Percentiles rank a stretch among this genome's conserved stretches.
Conservation (phyloP, 2,329 filamentous ascomycete genomes). For the Cladosporium halotolerans region DNA sequence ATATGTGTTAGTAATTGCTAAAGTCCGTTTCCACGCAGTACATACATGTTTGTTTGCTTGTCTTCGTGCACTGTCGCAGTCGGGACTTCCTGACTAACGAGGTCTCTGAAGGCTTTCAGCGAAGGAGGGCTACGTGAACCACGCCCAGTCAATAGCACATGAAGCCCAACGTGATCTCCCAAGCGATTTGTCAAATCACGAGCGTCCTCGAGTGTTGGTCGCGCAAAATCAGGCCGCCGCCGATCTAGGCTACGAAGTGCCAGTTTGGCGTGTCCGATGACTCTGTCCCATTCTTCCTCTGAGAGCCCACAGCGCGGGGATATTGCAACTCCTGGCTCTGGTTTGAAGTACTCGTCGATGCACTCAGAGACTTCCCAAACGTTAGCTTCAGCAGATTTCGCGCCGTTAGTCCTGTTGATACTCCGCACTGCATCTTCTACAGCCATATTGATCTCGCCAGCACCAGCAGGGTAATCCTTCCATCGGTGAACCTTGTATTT, state of each 20-base stretch:
- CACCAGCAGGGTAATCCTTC: background rate
- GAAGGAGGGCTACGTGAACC: background rate
- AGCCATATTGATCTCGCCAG: background rate
- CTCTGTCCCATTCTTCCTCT: background rate
- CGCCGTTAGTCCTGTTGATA: background rate
- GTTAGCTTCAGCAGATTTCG: background rate
- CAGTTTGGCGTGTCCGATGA: background rate
- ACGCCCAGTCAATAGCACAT: background rate
- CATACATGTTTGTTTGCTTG: background rate
- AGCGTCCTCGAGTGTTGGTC: background rate
- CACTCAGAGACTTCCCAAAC: background rate
- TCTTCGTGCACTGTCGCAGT: background rate
- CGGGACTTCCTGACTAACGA: background rate
- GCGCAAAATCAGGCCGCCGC: background rate
- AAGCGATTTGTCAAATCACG: background rate
- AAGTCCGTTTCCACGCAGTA: no score
- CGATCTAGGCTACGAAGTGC: background rate
- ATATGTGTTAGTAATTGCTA: no score
- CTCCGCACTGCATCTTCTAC: background rate
- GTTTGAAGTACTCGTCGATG: background rate
- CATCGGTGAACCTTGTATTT: background rate
- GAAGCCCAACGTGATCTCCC: background rate
- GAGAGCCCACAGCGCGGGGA: background rate
- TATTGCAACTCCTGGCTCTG: background rate
- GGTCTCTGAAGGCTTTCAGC: background rate